Conservation (phyloP, 768 basidiomycete species). For the Boletus rufocinnamomeus region DNA sequence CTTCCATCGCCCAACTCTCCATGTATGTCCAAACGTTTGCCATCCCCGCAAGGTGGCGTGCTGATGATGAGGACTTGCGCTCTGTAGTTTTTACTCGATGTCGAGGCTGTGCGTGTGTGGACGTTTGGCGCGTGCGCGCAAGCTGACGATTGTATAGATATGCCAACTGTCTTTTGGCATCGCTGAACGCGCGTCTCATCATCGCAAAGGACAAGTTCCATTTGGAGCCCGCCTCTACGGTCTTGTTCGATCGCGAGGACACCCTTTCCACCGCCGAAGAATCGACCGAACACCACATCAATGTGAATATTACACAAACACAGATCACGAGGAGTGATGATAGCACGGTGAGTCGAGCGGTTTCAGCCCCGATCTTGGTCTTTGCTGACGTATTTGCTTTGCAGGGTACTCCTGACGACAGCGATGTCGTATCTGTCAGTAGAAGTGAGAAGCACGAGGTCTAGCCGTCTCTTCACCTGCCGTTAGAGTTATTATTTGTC, state of each 20-base stretch:
- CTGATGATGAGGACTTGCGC: neutral
- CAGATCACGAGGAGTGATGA: neutral
- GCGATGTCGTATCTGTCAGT: neutral
- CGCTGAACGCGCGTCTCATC: neutral
- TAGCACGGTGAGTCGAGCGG: neutral
- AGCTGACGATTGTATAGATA: neutral
- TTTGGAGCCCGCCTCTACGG: neutral
- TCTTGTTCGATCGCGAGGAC: neutral
- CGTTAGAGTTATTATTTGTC: neutral
- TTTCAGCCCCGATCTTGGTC: no score
- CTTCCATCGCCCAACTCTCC: neutral
- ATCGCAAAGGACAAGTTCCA: no score
- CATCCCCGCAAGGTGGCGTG: neutral
- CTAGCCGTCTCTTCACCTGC: no score
- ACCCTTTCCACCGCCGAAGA: neutral
- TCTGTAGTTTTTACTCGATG: neutral
- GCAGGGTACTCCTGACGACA: neutral
- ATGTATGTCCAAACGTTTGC: neutral
- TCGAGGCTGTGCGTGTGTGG: neutral
- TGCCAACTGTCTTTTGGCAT: neutral
- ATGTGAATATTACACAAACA: no score
- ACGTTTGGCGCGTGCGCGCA: no score
- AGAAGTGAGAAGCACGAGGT: neutral
- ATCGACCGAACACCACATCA: neutral
- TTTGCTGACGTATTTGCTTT: neutral